A percentile compares a stretch with the other conserved stretches of the same genome.
Evolutionary conservation across 148 eudicot genomes (phyloP).

Genomic region (Cornus controversa): DNA sequence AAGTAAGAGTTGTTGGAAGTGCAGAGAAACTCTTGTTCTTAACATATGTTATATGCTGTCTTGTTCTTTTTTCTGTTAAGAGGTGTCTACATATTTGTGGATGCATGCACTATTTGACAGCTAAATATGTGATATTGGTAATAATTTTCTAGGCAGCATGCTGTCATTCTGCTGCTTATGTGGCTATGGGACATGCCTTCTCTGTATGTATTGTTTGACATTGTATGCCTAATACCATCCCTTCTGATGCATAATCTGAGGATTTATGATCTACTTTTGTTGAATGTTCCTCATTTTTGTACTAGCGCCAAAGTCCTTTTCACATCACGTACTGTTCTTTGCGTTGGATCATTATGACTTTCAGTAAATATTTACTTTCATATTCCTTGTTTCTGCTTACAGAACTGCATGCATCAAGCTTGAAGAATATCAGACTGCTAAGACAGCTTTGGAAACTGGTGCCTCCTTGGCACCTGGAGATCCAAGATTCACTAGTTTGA

Average conservation of each 20-base stretch:
- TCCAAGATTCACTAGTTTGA: conserved; percentile 66
- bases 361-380: neutral
- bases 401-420: conserved; percentile 86
- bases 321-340: neutral
- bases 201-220: neutral
- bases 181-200: neutral
- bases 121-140: neutral
- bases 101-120: neutral
- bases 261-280: neutral
- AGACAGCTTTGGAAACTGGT: conserved; percentile 76
- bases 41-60: neutral
- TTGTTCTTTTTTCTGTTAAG: neutral
- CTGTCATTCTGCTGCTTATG: neutral
- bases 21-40: neutral
- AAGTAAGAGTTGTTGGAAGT: no score
- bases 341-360: neutral
- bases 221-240: neutral
- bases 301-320: neutral
- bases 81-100: neutral
- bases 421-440: conserved; percentile 93
- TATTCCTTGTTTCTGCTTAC: conserved; percentile 13
- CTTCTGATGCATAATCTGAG: neutral
- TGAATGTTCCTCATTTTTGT: neutral
- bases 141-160: no score
- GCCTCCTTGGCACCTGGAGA: conserved; percentile 69